A percentile compares a stretch with the other conserved stretches of the same genome.
These are phyloP conservation scores for Avicennia marina DNA, from an alignment of 257 asterid genomes.

Conservation along the genomic window DNA sequence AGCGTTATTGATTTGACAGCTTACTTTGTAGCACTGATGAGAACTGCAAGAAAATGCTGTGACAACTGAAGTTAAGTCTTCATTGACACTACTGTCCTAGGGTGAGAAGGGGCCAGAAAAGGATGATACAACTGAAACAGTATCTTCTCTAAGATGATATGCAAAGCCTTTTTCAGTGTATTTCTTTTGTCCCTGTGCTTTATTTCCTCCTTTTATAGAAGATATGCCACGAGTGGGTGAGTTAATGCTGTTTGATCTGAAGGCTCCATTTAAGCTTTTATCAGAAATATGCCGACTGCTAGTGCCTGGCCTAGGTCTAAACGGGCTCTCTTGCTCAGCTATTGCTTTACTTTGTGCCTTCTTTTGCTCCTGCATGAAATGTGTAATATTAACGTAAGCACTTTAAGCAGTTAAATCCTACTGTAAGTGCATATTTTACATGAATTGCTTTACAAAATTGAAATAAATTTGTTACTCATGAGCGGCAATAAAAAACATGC, in stretches of 20 bases:
- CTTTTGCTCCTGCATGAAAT: slow-evolving; percentile 58
- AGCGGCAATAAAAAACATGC: slow-evolving; percentile 5
- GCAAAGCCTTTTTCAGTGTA: slow-evolving; percentile 34
- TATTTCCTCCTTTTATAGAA: slow-evolving; percentile 49
- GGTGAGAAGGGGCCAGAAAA: slow-evolving; percentile 70
- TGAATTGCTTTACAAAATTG: neutral
- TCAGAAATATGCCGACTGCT: slow-evolving; percentile 62
- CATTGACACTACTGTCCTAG: slow-evolving; percentile 16
- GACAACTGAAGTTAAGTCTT: slow-evolving; percentile 26
- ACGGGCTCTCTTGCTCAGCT: slow-evolving; percentile 51
- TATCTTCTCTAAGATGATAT: slow-evolving; percentile 68
- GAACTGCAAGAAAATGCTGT: slow-evolving; percentile 30
- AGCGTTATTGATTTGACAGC: too few relatives aligned
- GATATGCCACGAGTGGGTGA: slow-evolving; percentile 45
- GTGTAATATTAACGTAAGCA: slow-evolving; percentile 16
- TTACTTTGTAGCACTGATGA: slow-evolving; percentile 18
- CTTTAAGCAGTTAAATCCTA: slow-evolving; percentile 1
- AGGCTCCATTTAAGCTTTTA: slow-evolving; percentile 53
- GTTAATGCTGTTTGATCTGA: slow-evolving; percentile 39
- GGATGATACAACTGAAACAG: slow-evolving; percentile 54
- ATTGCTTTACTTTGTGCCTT: slow-evolving; percentile 58
- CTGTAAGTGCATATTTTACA: neutral
- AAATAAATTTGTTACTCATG: neutral
- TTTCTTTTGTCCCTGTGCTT: slow-evolving; percentile 32
- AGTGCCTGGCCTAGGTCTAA: slow-evolving; percentile 71